Base-by-base conservation (phyloP, 257 asterid genomes). In the Nyctanthes arbortristis region DNA sequence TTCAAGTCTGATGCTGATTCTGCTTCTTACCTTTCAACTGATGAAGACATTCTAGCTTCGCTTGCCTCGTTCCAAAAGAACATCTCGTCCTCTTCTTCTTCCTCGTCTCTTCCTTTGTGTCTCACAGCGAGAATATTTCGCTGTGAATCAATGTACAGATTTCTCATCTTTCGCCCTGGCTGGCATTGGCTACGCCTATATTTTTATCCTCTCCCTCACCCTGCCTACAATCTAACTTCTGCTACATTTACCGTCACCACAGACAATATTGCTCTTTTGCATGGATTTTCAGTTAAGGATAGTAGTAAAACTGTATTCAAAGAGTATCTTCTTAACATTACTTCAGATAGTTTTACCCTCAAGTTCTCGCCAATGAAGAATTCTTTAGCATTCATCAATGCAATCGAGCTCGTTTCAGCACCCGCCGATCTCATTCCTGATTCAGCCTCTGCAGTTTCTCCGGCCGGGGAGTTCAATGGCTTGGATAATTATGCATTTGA, bases 1-100 rank as follows among this genome's bases (percentile, higher is more conserved):
- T 93, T 93, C 74, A 87, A 83, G 68, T 90, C 96, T 45, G 98
- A 93, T 59, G 78, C 96, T 60, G 90, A 84, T 63, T 87, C 97
- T 13, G 75, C 93, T 2, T 85, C 97, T 18, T 93, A 82, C 75
- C 77, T 90, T 61, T 90, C 96, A 4, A 88, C 96, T 3, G 95
- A 93, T 10, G 88, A 93, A 73, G 79, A 83, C 35, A 78, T 85
- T 61, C 63, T 93, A 7, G 36, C 92, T 69, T 88, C 95, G 61
- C 30, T 73, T 4, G 25, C 63, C 13, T 77, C 89, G 0, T 24
- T 83, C 20, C 85, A 84, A 14, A 65, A 71, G 54, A 71, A 73
- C 40, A 30, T 66, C 43, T 12, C 66, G 24, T 6, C 66, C 10
- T 29, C 84, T 61, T 39, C 73, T 69, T 61, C 84, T 24, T 65